These are phyloP conservation scores for Aspergillus nanangensis DNA, from an alignment of 495 filamentous ascomycete species.

Conservation along the genomic window DNA sequence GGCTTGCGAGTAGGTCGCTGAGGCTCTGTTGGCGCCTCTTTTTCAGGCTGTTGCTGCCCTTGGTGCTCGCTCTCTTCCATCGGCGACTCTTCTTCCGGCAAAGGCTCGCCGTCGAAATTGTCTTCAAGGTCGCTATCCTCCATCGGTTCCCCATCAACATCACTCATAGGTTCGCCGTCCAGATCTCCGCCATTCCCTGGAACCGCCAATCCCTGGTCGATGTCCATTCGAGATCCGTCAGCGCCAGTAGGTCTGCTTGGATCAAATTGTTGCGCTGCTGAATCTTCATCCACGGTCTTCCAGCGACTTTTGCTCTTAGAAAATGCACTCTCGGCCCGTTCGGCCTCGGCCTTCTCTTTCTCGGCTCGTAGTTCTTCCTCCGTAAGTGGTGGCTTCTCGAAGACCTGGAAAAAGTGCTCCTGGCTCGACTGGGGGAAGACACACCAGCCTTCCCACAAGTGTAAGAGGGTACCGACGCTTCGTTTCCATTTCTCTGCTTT, in stretches of 20 bases:
- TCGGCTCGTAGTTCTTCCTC: conserved; percentile 45
- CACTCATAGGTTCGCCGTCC: conserved; percentile 38
- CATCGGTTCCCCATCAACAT: conserved; percentile 51
- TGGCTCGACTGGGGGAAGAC: conserved; percentile 76
- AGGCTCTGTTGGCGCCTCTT: conserved; percentile 18
- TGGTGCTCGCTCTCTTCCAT: conserved; percentile 28
- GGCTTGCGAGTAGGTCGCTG: conserved; percentile 39
- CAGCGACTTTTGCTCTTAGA: conserved; percentile 57
- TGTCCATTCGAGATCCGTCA: conserved; percentile 19
- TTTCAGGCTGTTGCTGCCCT: conserved; percentile 14
- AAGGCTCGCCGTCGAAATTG: conserved; percentile 45
- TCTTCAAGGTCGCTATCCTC: conserved; percentile 50
- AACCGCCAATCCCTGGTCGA: conserved; percentile 16
- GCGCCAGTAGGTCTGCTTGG: conserved; percentile 17
- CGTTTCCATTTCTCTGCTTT: conserved; percentile 88
- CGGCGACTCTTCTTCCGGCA: conserved; percentile 45
- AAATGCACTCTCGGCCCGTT: conserved; percentile 30
- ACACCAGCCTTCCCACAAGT: conserved; percentile 85
- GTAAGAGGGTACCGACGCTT: conserved; percentile 66
- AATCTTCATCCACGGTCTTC: conserved; percentile 64
- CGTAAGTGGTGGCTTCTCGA: conserved; percentile 67
- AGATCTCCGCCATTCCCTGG: conserved; percentile 11
- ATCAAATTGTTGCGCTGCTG: conserved; percentile 35
- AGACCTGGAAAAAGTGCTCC: conserved; percentile 66
- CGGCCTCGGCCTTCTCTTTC: conserved; percentile 43